phyloP scores from a whole-genome alignment of 805 yeast genomes.

The Candida fluviatilis region DNA sequence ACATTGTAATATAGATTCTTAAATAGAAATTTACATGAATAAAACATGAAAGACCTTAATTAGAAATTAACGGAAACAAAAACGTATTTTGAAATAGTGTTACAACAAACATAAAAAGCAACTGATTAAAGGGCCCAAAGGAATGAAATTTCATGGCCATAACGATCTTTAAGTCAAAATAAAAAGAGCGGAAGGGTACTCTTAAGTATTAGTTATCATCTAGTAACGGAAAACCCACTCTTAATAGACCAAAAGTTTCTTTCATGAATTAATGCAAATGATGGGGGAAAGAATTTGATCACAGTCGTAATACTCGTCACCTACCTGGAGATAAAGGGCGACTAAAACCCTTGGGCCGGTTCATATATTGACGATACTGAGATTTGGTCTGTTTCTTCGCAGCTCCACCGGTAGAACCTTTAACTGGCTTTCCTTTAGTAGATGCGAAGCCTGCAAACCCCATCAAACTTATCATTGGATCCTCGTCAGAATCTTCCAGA shows the following conservation, averaged over 20 bases:
- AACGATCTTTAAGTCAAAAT: too few species aligned
- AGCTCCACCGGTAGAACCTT: slow-evolving; percentile 45
- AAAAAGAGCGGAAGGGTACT: too few species aligned
- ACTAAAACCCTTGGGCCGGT: slow-evolving; percentile 52
- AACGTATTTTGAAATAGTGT: not conserved
- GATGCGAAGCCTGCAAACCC: slow-evolving; percentile 54
- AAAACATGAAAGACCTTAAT: not conserved
- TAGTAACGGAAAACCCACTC: too few species aligned
- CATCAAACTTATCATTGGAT: slow-evolving; percentile 44
- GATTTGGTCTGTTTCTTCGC: slow-evolving; percentile 35
- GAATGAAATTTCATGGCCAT: too few species aligned
- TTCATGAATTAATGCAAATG: not conserved
- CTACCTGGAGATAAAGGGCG: slow-evolving; percentile 49
- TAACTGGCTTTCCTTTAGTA: slow-evolving; percentile 55
- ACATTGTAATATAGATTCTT: not conserved
- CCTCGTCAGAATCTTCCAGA: slow-evolving; percentile 12
- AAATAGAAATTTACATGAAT: too few species aligned
- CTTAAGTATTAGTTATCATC: too few species aligned
- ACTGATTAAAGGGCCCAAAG: too few species aligned
- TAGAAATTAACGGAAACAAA: not conserved
- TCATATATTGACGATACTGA: slow-evolving; percentile 58
- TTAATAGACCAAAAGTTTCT: too few species aligned
- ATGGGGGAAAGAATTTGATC: too few species aligned
- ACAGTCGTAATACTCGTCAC: too few species aligned
- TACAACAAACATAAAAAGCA: too few species aligned